phyloP scores from a whole-genome alignment of 768 basidiomycete species.

The Hydnum rufescens region DNA sequence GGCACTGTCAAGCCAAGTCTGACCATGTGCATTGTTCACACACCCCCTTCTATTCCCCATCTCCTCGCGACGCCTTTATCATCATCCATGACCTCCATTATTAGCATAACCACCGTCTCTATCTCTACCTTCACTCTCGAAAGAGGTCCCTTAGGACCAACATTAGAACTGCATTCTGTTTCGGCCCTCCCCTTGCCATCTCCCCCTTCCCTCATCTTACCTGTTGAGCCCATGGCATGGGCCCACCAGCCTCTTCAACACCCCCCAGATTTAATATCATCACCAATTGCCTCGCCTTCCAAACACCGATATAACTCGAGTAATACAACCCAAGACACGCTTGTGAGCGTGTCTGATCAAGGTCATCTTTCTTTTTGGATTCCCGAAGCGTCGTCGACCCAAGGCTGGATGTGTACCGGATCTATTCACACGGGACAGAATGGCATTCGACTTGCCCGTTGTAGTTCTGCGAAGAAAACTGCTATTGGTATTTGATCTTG shows the following conservation, averaged over 20 bases:
- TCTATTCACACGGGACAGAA: constrained; percentile 50
- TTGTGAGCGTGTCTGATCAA: constrained; percentile 54
- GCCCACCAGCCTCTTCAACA: constrained; percentile 15
- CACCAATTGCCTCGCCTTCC: neutral
- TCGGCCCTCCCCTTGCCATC: constrained; percentile 32
- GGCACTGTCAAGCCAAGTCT: neutral
- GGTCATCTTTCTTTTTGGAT: constrained; percentile 84
- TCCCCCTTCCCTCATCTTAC: constrained; percentile 35
- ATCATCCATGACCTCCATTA: constrained; percentile 1
- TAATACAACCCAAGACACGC: constrained; percentile 37
- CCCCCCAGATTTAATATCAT: neutral
- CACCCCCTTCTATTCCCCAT: constrained; percentile 1
- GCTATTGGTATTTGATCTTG: constrained; percentile 42
- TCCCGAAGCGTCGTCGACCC: constrained; percentile 24
- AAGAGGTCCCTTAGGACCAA: constrained; percentile 12
- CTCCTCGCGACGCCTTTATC: constrained; percentile 4
- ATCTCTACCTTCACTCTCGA: neutral
- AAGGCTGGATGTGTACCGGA: constrained; percentile 46
- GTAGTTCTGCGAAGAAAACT: constrained; percentile 84
- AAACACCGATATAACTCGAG: neutral
- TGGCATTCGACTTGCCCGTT: constrained; percentile 49
- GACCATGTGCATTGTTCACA: constrained; percentile 3
- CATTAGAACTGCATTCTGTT: constrained; percentile 29
- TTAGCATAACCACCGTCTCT: neutral
- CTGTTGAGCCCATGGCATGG: constrained; percentile 84